Conservation (phyloP, 495 filamentous ascomycete species). For the Neurospora tetrasperma region DNA sequence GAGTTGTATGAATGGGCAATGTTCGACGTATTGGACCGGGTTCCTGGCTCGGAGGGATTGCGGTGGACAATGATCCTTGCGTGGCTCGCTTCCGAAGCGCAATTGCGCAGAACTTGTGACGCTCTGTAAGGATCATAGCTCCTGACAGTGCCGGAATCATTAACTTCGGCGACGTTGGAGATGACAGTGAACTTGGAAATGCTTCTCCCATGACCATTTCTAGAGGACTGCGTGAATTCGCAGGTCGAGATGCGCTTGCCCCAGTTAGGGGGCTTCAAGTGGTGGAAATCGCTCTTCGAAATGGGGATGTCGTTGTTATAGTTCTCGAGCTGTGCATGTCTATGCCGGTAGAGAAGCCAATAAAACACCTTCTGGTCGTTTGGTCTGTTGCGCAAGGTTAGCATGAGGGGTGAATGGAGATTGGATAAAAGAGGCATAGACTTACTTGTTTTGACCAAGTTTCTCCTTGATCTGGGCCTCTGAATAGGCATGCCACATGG, state of each 20-base stretch:
- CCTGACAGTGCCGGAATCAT: slow-evolving; percentile 25
- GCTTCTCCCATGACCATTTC: slow-evolving; percentile 38
- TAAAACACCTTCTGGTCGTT: slow-evolving; percentile 93
- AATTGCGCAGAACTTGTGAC: slow-evolving; percentile 41
- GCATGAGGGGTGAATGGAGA: slow-evolving; percentile 7
- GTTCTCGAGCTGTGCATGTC: slow-evolving; percentile 74
- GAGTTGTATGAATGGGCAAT: slow-evolving; percentile 18
- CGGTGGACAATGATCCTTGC: slow-evolving; percentile 61
- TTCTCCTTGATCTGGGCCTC: slow-evolving; percentile 59
- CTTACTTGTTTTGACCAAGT: slow-evolving; percentile 57
- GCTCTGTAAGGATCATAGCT: slow-evolving; percentile 82
- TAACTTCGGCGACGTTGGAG: slow-evolving; percentile 39
- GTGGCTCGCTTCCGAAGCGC: slow-evolving; percentile 28
- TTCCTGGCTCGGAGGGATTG: slow-evolving; percentile 14
- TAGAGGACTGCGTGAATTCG: slow-evolving; percentile 33
- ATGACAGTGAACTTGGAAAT: slow-evolving; percentile 65
- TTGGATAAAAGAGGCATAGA: neutral
- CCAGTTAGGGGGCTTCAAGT: slow-evolving; percentile 48
- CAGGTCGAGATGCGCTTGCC: slow-evolving; percentile 40
- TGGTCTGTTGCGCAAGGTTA: slow-evolving; percentile 38
- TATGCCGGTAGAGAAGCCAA: slow-evolving; percentile 66
- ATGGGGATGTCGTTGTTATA: slow-evolving; percentile 64
- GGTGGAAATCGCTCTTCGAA: slow-evolving; percentile 81
- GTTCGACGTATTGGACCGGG: slow-evolving; percentile 1
- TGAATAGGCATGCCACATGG: slow-evolving; percentile 74